Evolutionary conservation across 345 rosid genomes (phyloP).

Genomic region (Eucalyptus cloeziana): DNA sequence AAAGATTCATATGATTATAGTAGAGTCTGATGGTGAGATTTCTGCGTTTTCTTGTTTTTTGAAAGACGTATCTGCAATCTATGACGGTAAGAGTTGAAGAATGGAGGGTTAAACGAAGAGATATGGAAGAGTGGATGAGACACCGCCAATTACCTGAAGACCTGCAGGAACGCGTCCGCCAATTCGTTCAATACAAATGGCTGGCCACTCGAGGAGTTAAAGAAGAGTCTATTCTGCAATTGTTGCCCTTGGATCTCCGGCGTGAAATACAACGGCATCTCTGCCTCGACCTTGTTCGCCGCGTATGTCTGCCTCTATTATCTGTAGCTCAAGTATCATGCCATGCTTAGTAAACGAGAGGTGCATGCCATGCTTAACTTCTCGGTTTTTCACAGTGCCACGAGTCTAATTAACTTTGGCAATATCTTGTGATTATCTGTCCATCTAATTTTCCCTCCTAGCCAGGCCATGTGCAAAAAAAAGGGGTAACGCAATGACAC

Average conservation of each 20-base stretch:
- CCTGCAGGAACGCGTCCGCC: slow-evolving; percentile 70
- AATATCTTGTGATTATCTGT: neutral
- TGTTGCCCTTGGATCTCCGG: slow-evolving; percentile 78
- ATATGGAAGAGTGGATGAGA: slow-evolving; percentile 97
- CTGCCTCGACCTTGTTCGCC: slow-evolving; percentile 80
- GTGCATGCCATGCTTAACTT: neutral
- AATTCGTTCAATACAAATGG: slow-evolving; percentile 83
- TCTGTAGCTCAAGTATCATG: neutral
- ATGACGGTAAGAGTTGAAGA: slow-evolving; percentile 79
- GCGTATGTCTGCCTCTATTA: slow-evolving; percentile 29
- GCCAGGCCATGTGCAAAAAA: neutral
- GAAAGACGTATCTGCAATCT: slow-evolving; percentile 79
- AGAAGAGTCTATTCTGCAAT: slow-evolving; percentile 69
- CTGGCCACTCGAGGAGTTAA: slow-evolving; percentile 89
- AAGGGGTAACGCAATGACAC: neutral
- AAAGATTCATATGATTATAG: neutral
- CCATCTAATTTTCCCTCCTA: neutral
- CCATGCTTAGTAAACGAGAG: neutral
- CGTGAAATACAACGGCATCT: slow-evolving; percentile 89
- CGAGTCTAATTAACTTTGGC: neutral
- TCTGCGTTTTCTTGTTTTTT: neutral
- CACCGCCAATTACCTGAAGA: slow-evolving; percentile 80
- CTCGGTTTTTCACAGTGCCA: neutral
- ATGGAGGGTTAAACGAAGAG: slow-evolving; percentile 82
- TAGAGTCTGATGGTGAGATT: neutral